These are phyloP conservation scores for Pterocarpus macrocarpus DNA, from an alignment of 306 rosid genomes.

Conservation along the genomic window DNA sequence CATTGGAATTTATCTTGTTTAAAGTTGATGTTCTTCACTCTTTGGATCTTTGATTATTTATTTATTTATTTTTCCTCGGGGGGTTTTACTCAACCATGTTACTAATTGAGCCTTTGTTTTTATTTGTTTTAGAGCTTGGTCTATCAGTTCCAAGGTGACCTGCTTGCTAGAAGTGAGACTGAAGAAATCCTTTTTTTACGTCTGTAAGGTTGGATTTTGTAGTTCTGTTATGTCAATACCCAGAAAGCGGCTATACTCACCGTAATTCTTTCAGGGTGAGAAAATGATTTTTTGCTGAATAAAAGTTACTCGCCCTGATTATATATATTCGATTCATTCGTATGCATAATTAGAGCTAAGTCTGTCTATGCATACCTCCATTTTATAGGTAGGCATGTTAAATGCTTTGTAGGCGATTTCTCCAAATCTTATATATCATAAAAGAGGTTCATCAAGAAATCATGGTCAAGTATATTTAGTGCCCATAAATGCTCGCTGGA, in stretches of 20 bases:
- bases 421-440: neutral
- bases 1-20: constrained; percentile 26
- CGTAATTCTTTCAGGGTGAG: constrained; percentile 49
- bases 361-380: neutral
- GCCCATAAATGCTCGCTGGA: too few relatives aligned
- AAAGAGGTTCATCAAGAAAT: too few relatives aligned
- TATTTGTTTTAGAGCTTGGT: constrained; percentile 80
- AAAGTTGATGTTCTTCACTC: neutral
- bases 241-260: constrained; percentile 30
- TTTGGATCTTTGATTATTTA: neutral
- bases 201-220: constrained; percentile 45
- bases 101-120: constrained; percentile 50
- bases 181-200: constrained; percentile 42
- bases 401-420: neutral
- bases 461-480: too few relatives aligned
- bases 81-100: constrained; percentile 17
- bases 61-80: neutral
- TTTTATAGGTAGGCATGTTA: neutral
- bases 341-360: neutral
- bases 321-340: neutral
- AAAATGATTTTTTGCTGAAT: constrained; percentile 42
- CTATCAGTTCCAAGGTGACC: constrained; percentile 87
- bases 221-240: constrained; percentile 37
- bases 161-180: constrained; percentile 50
- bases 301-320: constrained; percentile 25